Evolutionary conservation across 805 yeast genomes (phyloP), one percentile per base, ranked within the genome.

Genomic region (Lipomyces yamadae): DNA sequence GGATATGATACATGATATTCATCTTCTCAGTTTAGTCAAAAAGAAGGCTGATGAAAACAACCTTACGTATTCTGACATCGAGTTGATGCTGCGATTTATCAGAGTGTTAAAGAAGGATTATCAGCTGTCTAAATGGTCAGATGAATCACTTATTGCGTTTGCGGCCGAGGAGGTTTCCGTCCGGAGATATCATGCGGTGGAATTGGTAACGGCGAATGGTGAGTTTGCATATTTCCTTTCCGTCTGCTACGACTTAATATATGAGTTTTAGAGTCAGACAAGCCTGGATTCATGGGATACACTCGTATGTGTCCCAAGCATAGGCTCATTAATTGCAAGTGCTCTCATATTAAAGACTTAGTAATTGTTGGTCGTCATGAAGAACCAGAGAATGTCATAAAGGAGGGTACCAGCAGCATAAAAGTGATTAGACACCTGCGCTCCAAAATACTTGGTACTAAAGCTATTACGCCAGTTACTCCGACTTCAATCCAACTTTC

Each of bases 41-140:
- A 34, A 5, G 56, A 24, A 48, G 32, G 37, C 61, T 24, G 42
- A 30, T 24, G 24, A 39, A 13, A n/a, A 24, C 39, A 18, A 18
- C 15, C 34, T 58, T n/a, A n/a, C 32, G n/a, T 29, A 18, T 37
- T 18, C 33, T 8, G 57, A 35, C n/a, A 58, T 58, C 54, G 61
- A 58, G 39, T 37, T 58, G 35, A 48, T 58, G 54, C 61, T 58
- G 30, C 37, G 39, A 24, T 24, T 58, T 24, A 35, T 58, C 10
- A 33, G 61, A n/a, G 29, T 58, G 2, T 37, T 58, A 10, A 58
- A 32, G 42, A 55, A 24, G 42, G 61, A 58, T 37, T 15, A n/a
- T n/a, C 42, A 58, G 35, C 24, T 34, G 35, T 58, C 61, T 13
- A 39, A 4, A 8, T 58, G 61, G 61, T 35, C 61, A n/a, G 61